Evolutionary conservation across 257 asterid species (phyloP), one percentile per base, ranked within the genome.

Genomic region (Gentiana straminea): DNA sequence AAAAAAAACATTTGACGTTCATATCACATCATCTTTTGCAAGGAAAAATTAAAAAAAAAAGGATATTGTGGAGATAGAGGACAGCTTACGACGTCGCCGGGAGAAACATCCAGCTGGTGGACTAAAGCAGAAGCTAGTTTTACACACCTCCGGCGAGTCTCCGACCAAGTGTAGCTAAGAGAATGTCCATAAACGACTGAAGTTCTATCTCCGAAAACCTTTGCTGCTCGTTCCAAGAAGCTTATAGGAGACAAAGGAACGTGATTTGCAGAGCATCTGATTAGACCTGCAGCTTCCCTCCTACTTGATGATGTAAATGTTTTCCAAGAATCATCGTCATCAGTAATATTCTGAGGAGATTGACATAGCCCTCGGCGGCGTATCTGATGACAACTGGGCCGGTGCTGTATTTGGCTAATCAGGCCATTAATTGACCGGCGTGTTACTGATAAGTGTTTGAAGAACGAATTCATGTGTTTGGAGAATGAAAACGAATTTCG

Each of bases 161-260:
- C 70, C 59, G 48, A 70, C 79, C 79, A 74, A 44, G 73, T 74
- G 32, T 65, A 70, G 54, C 52, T 68, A 35, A 74, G 54, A 9
- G 65, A 62, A 24, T 24, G 24, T 9, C 79, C 79, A 49, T 65
- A 59, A 8, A 69, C 60, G 10, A 74, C 60, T 0, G 79, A 66
- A n/a, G 67, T 70, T 74, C 76, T 74, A 52, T 68, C 79, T 7
- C 64, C 64, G 32, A 65, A 74, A 3, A 59, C 68, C 66, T 69
- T 74, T 2, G 73, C 79, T 15, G 79, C 64, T 55, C 79, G 68
- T 43, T 66, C 71, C 61, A 74, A 61, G 47, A 74, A 74, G 59
- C 73, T 74, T 46, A 74, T 69, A 4, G 79, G 79, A 10, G 79
- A 46, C 58, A 74, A 33, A 37, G 79, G 79, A 66, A 47, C 70